Base-by-base conservation (phyloP, 1,284 basidiomycete species). In the Sporisorium iseilematis-ciliati region DNA sequence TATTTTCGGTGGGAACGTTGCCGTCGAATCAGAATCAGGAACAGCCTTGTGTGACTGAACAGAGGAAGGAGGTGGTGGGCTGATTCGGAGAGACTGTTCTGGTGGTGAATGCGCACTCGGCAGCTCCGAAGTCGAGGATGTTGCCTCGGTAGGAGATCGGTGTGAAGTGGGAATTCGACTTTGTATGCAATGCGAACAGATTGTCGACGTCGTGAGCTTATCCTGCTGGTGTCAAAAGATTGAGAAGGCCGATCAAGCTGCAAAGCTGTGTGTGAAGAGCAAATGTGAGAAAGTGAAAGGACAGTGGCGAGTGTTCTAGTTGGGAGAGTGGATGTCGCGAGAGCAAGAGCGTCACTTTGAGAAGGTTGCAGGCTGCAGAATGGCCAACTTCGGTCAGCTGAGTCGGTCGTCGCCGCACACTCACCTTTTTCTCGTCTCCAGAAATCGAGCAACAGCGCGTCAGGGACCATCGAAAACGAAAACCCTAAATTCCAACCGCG, bases 21-120 rank as follows among this genome's bases (percentile, higher is more conserved):
- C n/a, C 51, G 50, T 31, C 29, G 29, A n/a, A 50, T 35, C 49
- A 50, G 29, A n/a, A 50, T 35, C 49, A 50, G 49, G 20, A 48
- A 18, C 50, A 21, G 23, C 10, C 4, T n/a, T 26, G 26, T 45
- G n/a, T 20, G 41, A 38, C 49, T 38, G 49, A 51, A 35, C 29
- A 38, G 49, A 51, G n/a, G 29, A 7, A 26, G 18, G n/a, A 7
- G 3, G 18, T 26, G 25, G 46, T 29, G 46, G 25, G 46, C 46
- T 29, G 43, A 23, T 29, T 5, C 33, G 14, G 12, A 38, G 14
- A 38, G 35, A 38, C 35, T 38, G 35, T 16, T 38, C 14, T 38
- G 11, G 12, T 38, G 11, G 12, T 38, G 35, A 38, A 16, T 49
- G 48, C 48, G 48, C 48, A 31, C 26, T 31, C 48, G 48, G 48